Conservation (phyloP, 2,329 filamentous ascomycete genomes). For the Acrocalymma vagum region DNA sequence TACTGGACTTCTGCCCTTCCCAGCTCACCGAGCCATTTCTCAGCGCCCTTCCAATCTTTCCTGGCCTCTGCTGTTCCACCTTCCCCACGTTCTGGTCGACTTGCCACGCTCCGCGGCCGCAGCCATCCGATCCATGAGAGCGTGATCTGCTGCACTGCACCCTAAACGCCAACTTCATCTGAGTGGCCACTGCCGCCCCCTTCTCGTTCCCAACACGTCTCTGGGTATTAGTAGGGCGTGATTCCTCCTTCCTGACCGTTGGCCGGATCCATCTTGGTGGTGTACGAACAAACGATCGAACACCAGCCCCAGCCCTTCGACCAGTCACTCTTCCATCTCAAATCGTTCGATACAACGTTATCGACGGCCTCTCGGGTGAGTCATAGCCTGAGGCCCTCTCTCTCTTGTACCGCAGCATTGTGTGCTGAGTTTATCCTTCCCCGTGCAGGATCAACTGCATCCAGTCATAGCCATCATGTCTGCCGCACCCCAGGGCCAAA, state of each 20-base stretch:
- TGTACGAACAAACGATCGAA: no score
- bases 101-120: conserved; percentile 11
- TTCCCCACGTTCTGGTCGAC: conserved; percentile 15
- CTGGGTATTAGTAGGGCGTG: neutral
- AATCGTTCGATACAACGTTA: no score
- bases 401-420: conserved; percentile 15
- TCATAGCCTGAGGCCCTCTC: conserved; percentile 43
- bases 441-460: conserved; percentile 28
- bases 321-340: no score
- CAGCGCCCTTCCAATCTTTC: conserved; percentile 36
- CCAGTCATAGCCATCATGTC: conserved; percentile 50
- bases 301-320: no score
- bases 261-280: no score
- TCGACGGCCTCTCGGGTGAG: conserved; percentile 40
- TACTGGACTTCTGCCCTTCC: conserved; percentile 30
- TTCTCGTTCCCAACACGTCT: neutral
- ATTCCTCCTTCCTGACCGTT: no score
- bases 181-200: conserved; percentile 7
- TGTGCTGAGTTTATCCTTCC: conserved; percentile 28
- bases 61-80: conserved; percentile 15
- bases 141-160: conserved; percentile 31
- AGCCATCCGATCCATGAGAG: conserved; percentile 31
- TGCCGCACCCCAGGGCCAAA: conserved; percentile 48
- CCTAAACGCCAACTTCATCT: conserved; percentile 29
- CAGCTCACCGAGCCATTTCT: conserved; percentile 27